Evolutionary conservation across 176 grass and related monocot species (phyloP).

Genomic region (Rhynchospora pubera): DNA sequence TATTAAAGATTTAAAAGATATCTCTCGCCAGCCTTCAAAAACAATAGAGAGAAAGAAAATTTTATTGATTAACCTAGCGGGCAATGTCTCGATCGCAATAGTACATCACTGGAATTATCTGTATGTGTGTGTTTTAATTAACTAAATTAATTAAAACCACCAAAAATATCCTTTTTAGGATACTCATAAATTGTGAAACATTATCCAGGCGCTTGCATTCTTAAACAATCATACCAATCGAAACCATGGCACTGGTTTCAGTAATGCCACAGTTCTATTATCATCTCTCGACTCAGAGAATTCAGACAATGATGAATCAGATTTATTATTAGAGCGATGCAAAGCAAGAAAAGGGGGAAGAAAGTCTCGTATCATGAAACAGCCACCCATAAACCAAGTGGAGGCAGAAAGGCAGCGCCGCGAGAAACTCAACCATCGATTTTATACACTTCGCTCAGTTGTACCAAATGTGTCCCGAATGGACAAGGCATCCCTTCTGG

Average conservation of each 20-base stretch:
- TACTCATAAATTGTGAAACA: background rate
- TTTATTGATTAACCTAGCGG: too few species aligned
- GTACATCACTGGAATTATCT: too few species aligned
- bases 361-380: constrained; percentile 23
- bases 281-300: constrained; percentile 21
- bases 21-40: too few species aligned
- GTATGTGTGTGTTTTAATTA: too few species aligned
- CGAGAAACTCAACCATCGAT: constrained; percentile 69
- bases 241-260: too few species aligned
- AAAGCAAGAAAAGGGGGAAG: constrained; percentile 28
- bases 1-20: background rate
- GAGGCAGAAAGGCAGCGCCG: constrained; percentile 75
- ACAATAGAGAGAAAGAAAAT: too few species aligned
- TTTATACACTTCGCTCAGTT: constrained; percentile 64
- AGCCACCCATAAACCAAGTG: constrained; percentile 45
- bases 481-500: constrained; percentile 88
- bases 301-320: constrained; percentile 6
- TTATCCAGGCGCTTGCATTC: background rate
- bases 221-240: background rate
- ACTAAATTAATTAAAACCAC: too few species aligned
- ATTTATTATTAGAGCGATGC: background rate
- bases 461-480: constrained; percentile 73
- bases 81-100: too few species aligned
- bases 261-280: background rate
- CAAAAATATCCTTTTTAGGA: too few species aligned